Base-by-base conservation (phyloP, 495 filamentous ascomycete species). In the Neurospora sp. region DNA sequence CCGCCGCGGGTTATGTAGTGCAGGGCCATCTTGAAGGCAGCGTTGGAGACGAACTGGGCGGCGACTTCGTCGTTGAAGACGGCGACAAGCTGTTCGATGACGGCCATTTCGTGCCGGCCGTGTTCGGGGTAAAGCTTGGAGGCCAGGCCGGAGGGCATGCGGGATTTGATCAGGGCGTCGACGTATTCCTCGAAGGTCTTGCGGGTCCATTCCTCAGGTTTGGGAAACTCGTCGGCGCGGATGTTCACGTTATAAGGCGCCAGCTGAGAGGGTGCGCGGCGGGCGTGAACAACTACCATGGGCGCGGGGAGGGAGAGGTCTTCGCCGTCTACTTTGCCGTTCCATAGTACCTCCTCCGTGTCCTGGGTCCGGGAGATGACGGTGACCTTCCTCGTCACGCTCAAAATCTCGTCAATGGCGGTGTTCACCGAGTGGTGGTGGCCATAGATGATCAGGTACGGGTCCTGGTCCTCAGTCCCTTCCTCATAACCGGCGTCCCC, bases 21-120 rank as follows among this genome's bases (percentile, higher is more conserved):
- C 42, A 86, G 74, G 38, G 82, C 84, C 71, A 82, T 73, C 71
- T 84, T 85, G 71, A 83, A 74, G 28, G 82, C 80, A 24, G 78
- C 74, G 9, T 74, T 45, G 0, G 83, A 81, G 4, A 80, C 59
- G 38, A 71, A 76, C 5, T 69, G 8, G 24, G 72, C 74, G 6
- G 79, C 71, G 0, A 62, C 43, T 71, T 76, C 72, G 74, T 79
- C 73, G 1, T 73, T 71, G 71, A 85, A 83, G 28, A 78, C 73
- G 1, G 48, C n/a, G 38, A 76, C 69, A 5, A 85, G 76, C n/a
- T 77, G 69, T 15, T 69, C 21, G 38, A 81, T 62, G n/a, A 83
- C 82, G 1, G 75, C 76, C 21, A 71, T 28, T 59, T 78, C 75
- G 54, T 83, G 83, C 40, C 70, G 28, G 6, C 59, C 71, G 37